Evolutionary conservation across 768 basidiomycete genomes (phyloP), one percentile per base, ranked within the genome.

Genomic region (Kwoniella botswanensis): DNA sequence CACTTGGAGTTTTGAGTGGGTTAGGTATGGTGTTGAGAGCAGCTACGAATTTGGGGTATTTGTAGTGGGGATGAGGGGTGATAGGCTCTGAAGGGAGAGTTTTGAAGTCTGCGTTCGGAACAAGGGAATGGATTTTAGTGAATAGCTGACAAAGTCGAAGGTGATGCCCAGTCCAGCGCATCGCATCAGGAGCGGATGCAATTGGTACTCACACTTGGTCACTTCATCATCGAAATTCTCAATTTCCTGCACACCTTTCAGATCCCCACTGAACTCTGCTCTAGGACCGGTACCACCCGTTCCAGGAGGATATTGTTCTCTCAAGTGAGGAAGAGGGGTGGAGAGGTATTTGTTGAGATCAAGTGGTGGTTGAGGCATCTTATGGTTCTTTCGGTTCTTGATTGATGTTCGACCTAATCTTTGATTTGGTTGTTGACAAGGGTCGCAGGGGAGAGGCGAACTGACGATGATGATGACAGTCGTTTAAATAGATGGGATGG

Each of bases 311-410:
- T 80, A 83, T 57, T 74, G 72, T 62, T 82, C 82, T 21, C 74
- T 73, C 65, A 83, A 63, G 7, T 73, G 63, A 7, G 82, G 82
- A 7, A 84, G 74, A 9, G 76, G 72, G 6, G 73, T 70, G 35
- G 73, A 46, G 63, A 84, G 73, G 73, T 83, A 84, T 41, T 81
- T 76, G 43, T 74, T 57, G 55, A 84, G 69, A 26, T 79, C 70
- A 62, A 84, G 70, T 12, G 79, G 74, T 55, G 82, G 82, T 67
- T 84, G 83, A 67, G 83, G 83, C 83, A 84, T 84, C 7, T 50
- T 76, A 61, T 9, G 44, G 3, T 24, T 59, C 17, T 41, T 57
- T 13, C 46, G 3, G 18, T 26, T 43, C 2, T 17, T 7, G 10
- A 21, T 11, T 4, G 26, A 67, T 35, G 41, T 1, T 56, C 3